Evolutionary conservation across 768 basidiomycete genomes (phyloP).

Genomic region (Clathrus columnatus): DNA sequence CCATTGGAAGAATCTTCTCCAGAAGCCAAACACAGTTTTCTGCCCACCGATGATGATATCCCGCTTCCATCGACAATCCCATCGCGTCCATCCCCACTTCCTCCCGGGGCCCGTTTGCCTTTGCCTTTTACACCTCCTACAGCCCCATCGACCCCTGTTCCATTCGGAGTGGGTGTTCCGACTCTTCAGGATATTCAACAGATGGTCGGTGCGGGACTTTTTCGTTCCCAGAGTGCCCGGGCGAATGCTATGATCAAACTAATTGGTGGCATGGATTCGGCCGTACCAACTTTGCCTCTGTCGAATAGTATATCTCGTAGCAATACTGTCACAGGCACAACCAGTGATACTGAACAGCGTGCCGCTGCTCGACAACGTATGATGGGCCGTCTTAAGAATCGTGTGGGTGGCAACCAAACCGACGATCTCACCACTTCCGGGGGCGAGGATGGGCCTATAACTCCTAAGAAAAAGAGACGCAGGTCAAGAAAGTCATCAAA

Average conservation of each 20-base stretch:
- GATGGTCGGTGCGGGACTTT: slow-evolving; percentile 43
- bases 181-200: slow-evolving; percentile 54
- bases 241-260: slow-evolving; percentile 78
- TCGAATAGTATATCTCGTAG: slow-evolving; percentile 34
- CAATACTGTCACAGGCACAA: slow-evolving; percentile 62
- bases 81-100: slow-evolving; percentile 51
- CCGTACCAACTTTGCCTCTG: slow-evolving; percentile 33
- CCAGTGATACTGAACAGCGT: slow-evolving; percentile 66
- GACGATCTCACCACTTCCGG: slow-evolving; percentile 55
- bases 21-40: slow-evolving; percentile 28
- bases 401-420: slow-evolving; percentile 31
- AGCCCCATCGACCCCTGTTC: slow-evolving; percentile 6
- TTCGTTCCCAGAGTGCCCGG: slow-evolving; percentile 83
- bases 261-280: slow-evolving; percentile 60
- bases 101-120: slow-evolving; percentile 19
- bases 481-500: slow-evolving; percentile 37
- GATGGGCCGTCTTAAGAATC: slow-evolving; percentile 53
- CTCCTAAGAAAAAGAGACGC: slow-evolving; percentile 34
- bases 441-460: slow-evolving; percentile 37
- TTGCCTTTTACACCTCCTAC: slow-evolving; percentile 8
- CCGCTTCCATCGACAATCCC: slow-evolving; percentile 21
- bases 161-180: background rate
- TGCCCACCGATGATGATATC: slow-evolving; percentile 26
- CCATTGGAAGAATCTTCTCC: slow-evolving; percentile 64
- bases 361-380: slow-evolving; percentile 54